Percentiles rank a stretch among this genome's conserved stretches.
These are phyloP conservation scores for Pichia terricola DNA, from an alignment of 1,139 yeast genomes.

Conservation along the genomic window DNA sequence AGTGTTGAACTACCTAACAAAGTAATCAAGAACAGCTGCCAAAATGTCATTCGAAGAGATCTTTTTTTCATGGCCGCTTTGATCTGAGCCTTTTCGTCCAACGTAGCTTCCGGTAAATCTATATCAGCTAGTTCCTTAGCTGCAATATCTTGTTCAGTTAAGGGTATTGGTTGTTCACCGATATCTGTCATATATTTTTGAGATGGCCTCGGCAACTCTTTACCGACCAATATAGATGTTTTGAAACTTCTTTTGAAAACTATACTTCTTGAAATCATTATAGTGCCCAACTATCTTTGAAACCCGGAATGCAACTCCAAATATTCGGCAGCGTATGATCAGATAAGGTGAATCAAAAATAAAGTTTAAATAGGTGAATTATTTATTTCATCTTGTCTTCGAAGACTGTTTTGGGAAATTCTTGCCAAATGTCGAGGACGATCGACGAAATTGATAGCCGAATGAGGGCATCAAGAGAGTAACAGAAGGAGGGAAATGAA, in stretches of 20 bases:
- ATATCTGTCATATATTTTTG: conserved; percentile 12
- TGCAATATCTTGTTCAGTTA: conserved; percentile 14
- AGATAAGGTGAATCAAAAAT: no score
- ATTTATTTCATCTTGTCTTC: no score
- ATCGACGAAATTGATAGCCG: no score
- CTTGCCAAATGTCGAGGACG: no score
- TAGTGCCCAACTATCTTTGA: not conserved
- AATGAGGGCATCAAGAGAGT: no score
- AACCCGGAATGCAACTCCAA: no score
- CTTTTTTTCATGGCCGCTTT: conserved; percentile 20
- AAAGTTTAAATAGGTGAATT: no score
- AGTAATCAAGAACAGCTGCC: conserved; percentile 24
- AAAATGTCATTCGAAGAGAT: conserved; percentile 24
- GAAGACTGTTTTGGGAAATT: no score
- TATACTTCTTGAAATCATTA: not conserved
- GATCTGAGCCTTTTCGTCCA: conserved; percentile 16
- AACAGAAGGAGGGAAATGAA: no score
- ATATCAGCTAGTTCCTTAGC: conserved; percentile 12
- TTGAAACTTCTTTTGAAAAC: conserved; percentile 1
- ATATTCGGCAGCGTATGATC: no score
- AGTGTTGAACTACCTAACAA: conserved; percentile 25
- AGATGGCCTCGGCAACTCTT: conserved; percentile 14
- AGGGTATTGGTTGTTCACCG: conserved; percentile 17
- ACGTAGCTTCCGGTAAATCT: conserved; percentile 12
- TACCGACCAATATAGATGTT: not conserved